These are phyloP conservation scores for Phoma sp. DNA, from an alignment of 2,329 filamentous ascomycete genomes.

Conservation along the genomic window DNA sequence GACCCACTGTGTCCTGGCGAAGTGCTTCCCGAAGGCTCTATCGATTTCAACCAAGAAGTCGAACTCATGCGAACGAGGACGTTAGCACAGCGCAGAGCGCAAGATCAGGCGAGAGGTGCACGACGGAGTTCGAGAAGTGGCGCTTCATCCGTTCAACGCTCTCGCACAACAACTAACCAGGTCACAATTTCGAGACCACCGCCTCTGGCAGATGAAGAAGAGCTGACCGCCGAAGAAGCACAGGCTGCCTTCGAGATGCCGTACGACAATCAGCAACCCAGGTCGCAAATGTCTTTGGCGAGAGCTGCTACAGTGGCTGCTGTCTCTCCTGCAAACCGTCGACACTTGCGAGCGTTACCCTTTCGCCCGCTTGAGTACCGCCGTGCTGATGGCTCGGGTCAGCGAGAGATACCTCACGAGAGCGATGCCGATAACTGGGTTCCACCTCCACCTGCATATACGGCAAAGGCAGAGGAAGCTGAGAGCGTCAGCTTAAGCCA, in stretches of 20 bases:
- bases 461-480: conserved; percentile 61
- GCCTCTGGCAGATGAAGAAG: conserved; percentile 38
- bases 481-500: conserved; percentile 49
- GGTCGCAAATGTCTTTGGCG: conserved; percentile 49
- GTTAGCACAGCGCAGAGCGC: conserved; percentile 46
- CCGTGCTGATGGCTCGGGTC: conserved; percentile 68
- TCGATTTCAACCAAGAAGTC: conserved; percentile 53
- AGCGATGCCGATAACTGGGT: conserved; percentile 91
- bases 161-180: conserved; percentile 38
- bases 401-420: conserved; percentile 77
- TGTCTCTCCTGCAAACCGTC: conserved; percentile 76
- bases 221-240: conserved; percentile 44
- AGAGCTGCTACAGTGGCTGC: conserved; percentile 57
- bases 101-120: conserved; percentile 31
- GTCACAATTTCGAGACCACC: conserved; percentile 25
- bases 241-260: conserved; percentile 50
- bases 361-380: conserved; percentile 68
- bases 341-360: conserved; percentile 66
- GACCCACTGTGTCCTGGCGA: conserved; percentile 49
- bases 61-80: conserved; percentile 50
- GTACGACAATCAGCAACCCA: conserved; percentile 50
- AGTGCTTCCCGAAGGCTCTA: conserved; percentile 47
- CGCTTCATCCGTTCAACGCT: conserved; percentile 35
- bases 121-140: conserved; percentile 39
- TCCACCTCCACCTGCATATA: conserved; percentile 82